These are phyloP conservation scores for Neurospora tetraspora DNA, from an alignment of 495 filamentous ascomycete species.

Conservation along the genomic window DNA sequence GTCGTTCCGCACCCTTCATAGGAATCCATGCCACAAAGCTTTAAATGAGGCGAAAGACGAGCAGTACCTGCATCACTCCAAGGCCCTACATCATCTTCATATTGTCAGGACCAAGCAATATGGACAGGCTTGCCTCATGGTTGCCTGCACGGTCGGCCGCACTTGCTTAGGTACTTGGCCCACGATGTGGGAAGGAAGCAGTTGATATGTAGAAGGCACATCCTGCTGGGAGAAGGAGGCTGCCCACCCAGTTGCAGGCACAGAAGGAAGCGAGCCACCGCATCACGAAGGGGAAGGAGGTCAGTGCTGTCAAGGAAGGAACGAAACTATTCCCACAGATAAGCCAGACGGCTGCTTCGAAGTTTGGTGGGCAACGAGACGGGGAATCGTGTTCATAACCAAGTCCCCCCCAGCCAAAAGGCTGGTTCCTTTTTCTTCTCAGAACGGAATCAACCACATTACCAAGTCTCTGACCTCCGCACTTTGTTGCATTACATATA, in stretches of 20 bases:
- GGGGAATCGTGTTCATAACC: not conserved
- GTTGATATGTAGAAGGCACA: not conserved
- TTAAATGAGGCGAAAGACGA: not conserved
- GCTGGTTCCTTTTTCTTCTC: not conserved
- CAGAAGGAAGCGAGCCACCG: not conserved
- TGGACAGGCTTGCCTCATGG: not conserved
- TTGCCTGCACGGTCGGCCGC: not conserved
- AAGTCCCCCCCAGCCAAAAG: not conserved
- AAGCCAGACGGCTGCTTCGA: not conserved
- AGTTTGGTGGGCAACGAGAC: not conserved
- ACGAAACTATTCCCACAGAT: not conserved
- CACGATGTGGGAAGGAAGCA: not conserved
- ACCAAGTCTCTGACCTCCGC: not conserved
- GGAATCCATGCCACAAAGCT: not conserved
- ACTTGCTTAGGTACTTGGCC: not conserved
- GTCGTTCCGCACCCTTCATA: not conserved
- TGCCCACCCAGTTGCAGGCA: not conserved
- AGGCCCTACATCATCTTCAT: not conserved
- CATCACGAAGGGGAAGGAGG: not conserved
- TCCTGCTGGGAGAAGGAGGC: not conserved
- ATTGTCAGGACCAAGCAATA: not conserved
- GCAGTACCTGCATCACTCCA: not conserved
- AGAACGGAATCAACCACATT: not conserved
- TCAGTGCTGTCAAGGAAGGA: not conserved
- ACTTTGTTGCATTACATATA: not conserved